Conservation (phyloP, 352 stramenopile species). For the Globisporangium takayamanum region DNA sequence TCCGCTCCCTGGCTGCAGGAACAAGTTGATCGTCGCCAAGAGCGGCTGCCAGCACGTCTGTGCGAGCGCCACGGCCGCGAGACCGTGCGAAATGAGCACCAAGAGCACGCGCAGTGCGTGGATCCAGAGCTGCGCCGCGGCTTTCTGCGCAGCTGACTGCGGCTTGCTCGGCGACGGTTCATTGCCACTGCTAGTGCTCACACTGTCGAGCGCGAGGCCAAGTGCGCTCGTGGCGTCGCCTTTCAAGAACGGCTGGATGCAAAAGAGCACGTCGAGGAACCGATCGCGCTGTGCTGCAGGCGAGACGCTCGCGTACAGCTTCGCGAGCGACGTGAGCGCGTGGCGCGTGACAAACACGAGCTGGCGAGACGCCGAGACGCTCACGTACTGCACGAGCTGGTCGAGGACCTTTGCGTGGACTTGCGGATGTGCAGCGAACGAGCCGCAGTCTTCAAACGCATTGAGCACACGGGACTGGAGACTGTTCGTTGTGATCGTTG, state of each 20-base stretch:
- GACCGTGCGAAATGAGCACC: constrained; percentile 62
- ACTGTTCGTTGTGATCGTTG: constrained; percentile 75
- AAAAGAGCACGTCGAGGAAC: constrained; percentile 59
- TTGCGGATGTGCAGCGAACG: constrained; percentile 49
- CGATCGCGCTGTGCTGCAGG: constrained; percentile 40
- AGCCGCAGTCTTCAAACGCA: constrained; percentile 76
- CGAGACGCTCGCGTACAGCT: constrained; percentile 66
- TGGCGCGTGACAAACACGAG: constrained; percentile 80
- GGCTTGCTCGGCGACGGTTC: constrained; percentile 26
- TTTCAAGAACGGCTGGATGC: constrained; percentile 57
- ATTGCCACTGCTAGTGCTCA: background rate
- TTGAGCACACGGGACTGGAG: constrained; percentile 80
- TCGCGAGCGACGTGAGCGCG: constrained; percentile 62
- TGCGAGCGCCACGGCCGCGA: constrained; percentile 44
- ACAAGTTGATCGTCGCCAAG: constrained; percentile 53
- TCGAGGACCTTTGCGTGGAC: constrained; percentile 66
- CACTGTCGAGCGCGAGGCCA: background rate
- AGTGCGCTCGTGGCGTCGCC: constrained; percentile 17
- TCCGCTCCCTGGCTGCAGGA: constrained; percentile 50
- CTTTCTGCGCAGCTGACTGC: constrained; percentile 54
- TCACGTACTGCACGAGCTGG: constrained; percentile 64
- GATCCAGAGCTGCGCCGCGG: constrained; percentile 67
- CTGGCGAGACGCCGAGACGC: constrained; percentile 27
- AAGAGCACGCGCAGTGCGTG: constrained; percentile 65
- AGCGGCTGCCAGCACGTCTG: constrained; percentile 48